Conservation (phyloP, 2,329 filamentous ascomycete genomes). For the Thielaviopsis euricoi region DNA sequence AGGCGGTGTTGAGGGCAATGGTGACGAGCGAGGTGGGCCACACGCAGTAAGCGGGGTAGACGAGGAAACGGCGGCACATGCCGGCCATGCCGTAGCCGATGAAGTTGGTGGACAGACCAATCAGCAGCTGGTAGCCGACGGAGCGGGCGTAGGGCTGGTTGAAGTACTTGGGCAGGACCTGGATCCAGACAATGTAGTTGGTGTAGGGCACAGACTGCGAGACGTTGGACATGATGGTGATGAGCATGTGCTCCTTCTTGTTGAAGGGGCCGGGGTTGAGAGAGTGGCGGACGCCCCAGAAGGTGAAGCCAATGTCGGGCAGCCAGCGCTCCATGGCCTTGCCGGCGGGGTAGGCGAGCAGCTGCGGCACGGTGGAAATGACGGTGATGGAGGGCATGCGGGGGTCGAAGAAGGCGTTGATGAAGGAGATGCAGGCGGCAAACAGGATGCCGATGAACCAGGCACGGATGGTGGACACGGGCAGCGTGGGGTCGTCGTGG, state of each 20-base stretch:
- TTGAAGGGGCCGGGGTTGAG: constrained; percentile 36
- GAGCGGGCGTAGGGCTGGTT: constrained; percentile 31
- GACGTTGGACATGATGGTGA: constrained; percentile 39
- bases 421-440: constrained; percentile 26
- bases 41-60: constrained; percentile 34
- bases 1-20: constrained; percentile 31
- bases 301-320: constrained; percentile 27
- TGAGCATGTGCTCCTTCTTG: constrained; percentile 40
- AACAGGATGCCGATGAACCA: constrained; percentile 35
- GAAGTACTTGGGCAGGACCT: constrained; percentile 31
- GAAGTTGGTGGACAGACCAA: constrained; percentile 34
- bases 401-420: constrained; percentile 39
- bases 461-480: constrained; percentile 33
- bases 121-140: constrained; percentile 32
- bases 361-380: constrained; percentile 34
- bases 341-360: constrained; percentile 34
- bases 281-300: constrained; percentile 18
- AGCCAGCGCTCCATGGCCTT: constrained; percentile 28
- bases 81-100: constrained; percentile 40
- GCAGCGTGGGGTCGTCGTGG: constrained; percentile 31
- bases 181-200: constrained; percentile 32
- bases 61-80: constrained; percentile 30
- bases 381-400: constrained; percentile 34
- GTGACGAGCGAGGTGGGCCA: constrained; percentile 37
- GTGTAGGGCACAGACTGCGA: constrained; percentile 30